Evolutionary conservation across 352 stramenopile species (phyloP).

Genomic region (Pythium rhizo-oryzae): DNA sequence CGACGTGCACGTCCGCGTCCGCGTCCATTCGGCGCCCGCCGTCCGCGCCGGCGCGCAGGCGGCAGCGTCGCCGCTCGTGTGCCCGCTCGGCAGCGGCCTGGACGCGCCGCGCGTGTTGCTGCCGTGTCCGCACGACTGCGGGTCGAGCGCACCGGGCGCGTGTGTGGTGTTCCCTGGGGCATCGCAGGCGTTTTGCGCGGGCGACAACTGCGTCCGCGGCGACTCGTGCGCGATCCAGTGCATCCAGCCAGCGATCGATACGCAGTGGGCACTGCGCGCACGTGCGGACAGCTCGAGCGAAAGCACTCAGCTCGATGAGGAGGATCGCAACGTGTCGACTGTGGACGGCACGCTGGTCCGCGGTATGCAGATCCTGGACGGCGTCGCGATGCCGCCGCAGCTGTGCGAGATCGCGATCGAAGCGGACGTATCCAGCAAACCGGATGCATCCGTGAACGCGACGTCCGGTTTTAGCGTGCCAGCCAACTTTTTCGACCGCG

Average conservation of each 20-base stretch:
- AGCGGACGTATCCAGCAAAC: background rate
- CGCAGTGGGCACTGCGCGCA: background rate
- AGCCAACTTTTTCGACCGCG: constrained; percentile 3
- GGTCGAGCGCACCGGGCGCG: background rate
- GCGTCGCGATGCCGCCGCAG: background rate
- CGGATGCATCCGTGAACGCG: background rate
- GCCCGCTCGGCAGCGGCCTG: constrained; percentile 6
- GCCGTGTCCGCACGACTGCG: constrained; percentile 9
- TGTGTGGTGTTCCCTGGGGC: constrained; percentile 7
- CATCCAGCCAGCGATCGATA: background rate
- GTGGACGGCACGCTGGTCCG: background rate
- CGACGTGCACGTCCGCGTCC: background rate
- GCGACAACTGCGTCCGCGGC: background rate
- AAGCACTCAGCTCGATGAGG: no score
- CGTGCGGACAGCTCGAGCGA: background rate
- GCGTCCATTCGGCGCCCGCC: background rate
- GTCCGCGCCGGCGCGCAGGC: background rate
- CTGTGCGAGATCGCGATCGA: background rate
- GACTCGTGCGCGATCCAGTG: constrained; percentile 12
- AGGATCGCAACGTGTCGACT: no score
- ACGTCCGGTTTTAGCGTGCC: background rate
- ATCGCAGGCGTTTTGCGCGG: background rate
- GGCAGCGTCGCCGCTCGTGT: constrained; percentile 12
- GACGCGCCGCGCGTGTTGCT: constrained; percentile 2
- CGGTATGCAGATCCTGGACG: background rate